phyloP scores from a whole-genome alignment of 1,139 yeast species.

The Saccharomyces hybrid region DNA sequence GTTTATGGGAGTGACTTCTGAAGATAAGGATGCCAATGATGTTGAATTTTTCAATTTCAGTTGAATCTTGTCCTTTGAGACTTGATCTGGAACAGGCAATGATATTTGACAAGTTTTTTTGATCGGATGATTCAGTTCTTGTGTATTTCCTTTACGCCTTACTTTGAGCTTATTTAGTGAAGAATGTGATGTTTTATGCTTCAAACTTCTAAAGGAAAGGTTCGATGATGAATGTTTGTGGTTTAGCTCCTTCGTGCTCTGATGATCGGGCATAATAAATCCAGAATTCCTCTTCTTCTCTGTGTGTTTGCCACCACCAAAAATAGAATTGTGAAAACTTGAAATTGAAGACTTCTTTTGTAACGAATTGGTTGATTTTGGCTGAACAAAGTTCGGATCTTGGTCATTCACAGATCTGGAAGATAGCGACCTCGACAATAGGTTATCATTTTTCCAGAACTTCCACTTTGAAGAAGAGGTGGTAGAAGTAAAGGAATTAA shows the following conservation, averaged over 20 bases:
- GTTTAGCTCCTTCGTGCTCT: conserved; percentile 10
- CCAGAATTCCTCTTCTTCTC: conserved; percentile 6
- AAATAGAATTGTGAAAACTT: conserved; percentile 20
- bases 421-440: not conserved
- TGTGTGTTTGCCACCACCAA: conserved; percentile 1
- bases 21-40: conserved; percentile 39
- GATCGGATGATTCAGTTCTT: conserved; percentile 11
- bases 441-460: conserved; percentile 28
- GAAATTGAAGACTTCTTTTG: conserved; percentile 18
- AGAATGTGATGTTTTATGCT: conserved; percentile 28
- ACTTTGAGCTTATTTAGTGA: conserved; percentile 27
- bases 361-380: conserved; percentile 6
- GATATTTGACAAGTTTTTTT: conserved; percentile 35
- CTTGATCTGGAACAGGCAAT: conserved; percentile 47
- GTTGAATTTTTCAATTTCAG: conserved; percentile 46
- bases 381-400: not conserved
- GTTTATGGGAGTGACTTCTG: conserved; percentile 18
- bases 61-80: conserved; percentile 46
- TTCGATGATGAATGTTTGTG: not conserved
- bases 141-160: conserved; percentile 22
- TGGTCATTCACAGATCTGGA: not conserved
- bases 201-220: conserved; percentile 12
- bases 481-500: not conserved
- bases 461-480: conserved; percentile 26
- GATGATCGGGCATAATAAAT: not conserved